Percentiles rank a stretch among this genome's conserved stretches.
Evolutionary conservation across 2,329 filamentous ascomycete genomes (phyloP).

Genomic region (Colletotrichum sublineola): DNA sequence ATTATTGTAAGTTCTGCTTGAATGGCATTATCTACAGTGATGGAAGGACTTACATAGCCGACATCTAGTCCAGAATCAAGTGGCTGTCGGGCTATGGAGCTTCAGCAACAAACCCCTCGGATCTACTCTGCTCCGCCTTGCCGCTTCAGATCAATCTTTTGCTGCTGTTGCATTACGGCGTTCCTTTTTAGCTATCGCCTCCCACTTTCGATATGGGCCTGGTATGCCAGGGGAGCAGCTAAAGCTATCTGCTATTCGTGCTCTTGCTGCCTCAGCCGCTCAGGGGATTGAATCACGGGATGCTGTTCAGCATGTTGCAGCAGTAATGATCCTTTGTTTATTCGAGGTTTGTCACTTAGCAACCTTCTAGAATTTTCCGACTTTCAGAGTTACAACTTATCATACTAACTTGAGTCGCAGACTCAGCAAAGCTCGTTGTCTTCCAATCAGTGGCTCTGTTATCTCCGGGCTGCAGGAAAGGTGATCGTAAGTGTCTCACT

Average conservation of each 20-base stretch:
- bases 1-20: background rate
- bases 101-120: constrained; percentile 40
- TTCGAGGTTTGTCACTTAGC: constrained; percentile 46
- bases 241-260: constrained; percentile 46
- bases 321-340: constrained; percentile 49
- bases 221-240: constrained; percentile 45
- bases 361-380: too few relatives aligned
- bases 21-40: too few relatives aligned
- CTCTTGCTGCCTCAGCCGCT: constrained; percentile 44
- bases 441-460: constrained; percentile 48
- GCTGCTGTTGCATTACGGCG: constrained; percentile 44
- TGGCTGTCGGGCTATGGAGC: background rate
- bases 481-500: constrained; percentile 35
- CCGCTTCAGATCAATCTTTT: constrained; percentile 42
- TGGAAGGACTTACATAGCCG: background rate
- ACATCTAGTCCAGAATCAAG: background rate
- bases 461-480: constrained; percentile 46
- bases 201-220: constrained; percentile 45
- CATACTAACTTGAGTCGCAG: constrained; percentile 30
- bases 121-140: constrained; percentile 46
- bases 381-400: background rate
- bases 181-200: constrained; percentile 48
- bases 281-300: constrained; percentile 37
- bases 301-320: constrained; percentile 48
- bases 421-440: constrained; percentile 45